A percentile compares a stretch with the other conserved stretches of the same genome.
These are phyloP conservation scores for Trichoderma hamatum DNA, from an alignment of 2,329 filamentous ascomycete genomes.

Conservation along the genomic window DNA sequence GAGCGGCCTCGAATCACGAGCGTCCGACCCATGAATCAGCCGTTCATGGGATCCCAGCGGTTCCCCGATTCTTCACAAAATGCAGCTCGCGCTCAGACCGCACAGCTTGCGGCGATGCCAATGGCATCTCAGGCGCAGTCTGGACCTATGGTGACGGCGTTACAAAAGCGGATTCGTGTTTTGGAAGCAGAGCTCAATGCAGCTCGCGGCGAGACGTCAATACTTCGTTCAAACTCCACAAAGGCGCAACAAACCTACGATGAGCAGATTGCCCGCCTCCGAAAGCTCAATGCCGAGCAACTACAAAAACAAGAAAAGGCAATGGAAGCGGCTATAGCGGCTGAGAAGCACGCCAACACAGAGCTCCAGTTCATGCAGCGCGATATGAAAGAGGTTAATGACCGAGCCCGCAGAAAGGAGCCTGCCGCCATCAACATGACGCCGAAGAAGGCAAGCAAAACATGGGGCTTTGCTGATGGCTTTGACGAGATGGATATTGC, in stretches of 20 bases:
- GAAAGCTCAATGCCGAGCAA: slow-evolving; percentile 66
- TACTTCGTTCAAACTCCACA: slow-evolving; percentile 71
- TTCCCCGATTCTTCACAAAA: slow-evolving; percentile 38
- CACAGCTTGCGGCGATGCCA: slow-evolving; percentile 46
- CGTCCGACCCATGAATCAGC: slow-evolving; percentile 31
- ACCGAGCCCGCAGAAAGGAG: slow-evolving; percentile 53
- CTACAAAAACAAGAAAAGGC: slow-evolving; percentile 64
- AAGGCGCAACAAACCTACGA: slow-evolving; percentile 65
- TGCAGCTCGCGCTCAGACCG: slow-evolving; percentile 41
- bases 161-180: slow-evolving; percentile 56
- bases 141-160: slow-evolving; percentile 46
- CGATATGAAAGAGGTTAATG: slow-evolving; percentile 65
- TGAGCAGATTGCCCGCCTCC: slow-evolving; percentile 61
- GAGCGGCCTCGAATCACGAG: slow-evolving; percentile 29
- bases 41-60: slow-evolving; percentile 37
- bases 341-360: slow-evolving; percentile 66
- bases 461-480: slow-evolving; percentile 68
- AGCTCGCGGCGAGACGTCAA: slow-evolving; percentile 72
- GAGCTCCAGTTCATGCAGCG: slow-evolving; percentile 74
- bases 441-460: slow-evolving; percentile 61
- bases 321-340: slow-evolving; percentile 65
- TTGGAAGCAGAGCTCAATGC: slow-evolving; percentile 61
- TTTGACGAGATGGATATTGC: slow-evolving; percentile 70
- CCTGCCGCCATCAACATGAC: slow-evolving; percentile 43
- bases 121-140: slow-evolving; percentile 36